Conservation (phyloP, 768 basidiomycete species). For the Psilocybe tampanensis region DNA sequence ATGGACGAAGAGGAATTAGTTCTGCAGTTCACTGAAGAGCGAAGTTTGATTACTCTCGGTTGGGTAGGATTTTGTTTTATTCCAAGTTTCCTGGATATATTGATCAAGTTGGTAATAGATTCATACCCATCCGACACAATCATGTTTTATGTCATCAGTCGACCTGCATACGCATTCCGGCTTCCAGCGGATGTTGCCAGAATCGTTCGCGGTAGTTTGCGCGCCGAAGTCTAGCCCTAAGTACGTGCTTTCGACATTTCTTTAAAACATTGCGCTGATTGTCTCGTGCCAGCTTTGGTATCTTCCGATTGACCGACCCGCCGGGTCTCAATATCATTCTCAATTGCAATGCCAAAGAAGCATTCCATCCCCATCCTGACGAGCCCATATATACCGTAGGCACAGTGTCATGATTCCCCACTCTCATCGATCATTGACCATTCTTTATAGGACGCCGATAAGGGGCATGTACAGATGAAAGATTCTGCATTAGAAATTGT, state of each 20-base stretch:
- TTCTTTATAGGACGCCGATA: constrained; percentile 73
- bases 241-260: constrained; percentile 39
- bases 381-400: constrained; percentile 84
- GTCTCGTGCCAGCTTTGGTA: constrained; percentile 64
- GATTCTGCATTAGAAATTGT: constrained; percentile 78
- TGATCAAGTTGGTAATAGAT: constrained; percentile 52
- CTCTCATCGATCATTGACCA: background rate
- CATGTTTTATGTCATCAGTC: constrained; percentile 94
- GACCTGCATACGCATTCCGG: constrained; percentile 90
- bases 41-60: constrained; percentile 83
- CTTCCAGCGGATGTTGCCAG: constrained; percentile 88
- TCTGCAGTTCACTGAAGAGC: constrained; percentile 80
- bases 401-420: constrained; percentile 26
- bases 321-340: constrained; percentile 77
- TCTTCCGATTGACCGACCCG: constrained; percentile 89
- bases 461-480: constrained; percentile 81
- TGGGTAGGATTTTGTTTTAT: constrained; percentile 63
- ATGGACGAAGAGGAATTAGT: constrained; percentile 92
- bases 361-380: constrained; percentile 88
- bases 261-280: background rate
- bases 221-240: constrained; percentile 79
- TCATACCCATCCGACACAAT: constrained; percentile 90
- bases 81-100: background rate
- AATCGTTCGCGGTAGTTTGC: constrained; percentile 92
- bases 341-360: constrained; percentile 66